Percentiles rank a stretch among this genome's conserved stretches.
Evolutionary conservation across 2,329 filamentous ascomycete species (phyloP).

Genomic region (Chaetomium sp.): DNA sequence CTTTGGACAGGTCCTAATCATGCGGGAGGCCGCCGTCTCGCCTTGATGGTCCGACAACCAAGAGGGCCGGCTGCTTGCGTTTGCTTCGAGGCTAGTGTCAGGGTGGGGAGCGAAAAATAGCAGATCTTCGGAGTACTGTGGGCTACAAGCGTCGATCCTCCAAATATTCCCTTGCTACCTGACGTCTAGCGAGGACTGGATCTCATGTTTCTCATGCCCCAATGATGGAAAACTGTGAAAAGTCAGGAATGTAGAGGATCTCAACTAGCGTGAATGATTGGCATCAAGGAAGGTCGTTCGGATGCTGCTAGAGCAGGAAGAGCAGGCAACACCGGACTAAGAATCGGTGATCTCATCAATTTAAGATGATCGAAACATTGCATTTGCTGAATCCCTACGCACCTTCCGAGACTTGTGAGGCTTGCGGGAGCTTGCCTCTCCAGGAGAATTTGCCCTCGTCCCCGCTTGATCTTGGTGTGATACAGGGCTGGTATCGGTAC

Average conservation of each 20-base stretch:
- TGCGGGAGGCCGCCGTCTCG: neutral
- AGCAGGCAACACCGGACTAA: neutral
- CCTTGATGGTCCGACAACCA: conserved; percentile 3
- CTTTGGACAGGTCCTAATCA: no score
- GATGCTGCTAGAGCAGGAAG: neutral
- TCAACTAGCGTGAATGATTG: no score
- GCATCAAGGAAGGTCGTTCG: no score
- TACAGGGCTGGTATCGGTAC: neutral
- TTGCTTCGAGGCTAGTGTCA: neutral
- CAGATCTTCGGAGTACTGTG: neutral
- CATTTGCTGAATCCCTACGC: neutral
- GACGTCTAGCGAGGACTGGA: no score
- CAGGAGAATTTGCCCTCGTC: neutral
- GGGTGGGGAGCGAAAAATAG: no score
- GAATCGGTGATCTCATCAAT: neutral
- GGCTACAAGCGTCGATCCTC: neutral
- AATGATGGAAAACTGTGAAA: neutral
- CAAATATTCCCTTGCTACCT: neutral
- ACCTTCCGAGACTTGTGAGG: neutral
- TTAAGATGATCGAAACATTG: neutral
- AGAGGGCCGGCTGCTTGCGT: conserved; percentile 3
- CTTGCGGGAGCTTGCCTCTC: neutral
- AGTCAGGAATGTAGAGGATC: no score
- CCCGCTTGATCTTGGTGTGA: neutral
- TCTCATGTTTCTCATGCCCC: no score